Percentiles rank a stretch among this genome's conserved stretches.
phyloP scores from a whole-genome alignment of 352 stramenopile species.

The Phytophthora idaei region DNA sequence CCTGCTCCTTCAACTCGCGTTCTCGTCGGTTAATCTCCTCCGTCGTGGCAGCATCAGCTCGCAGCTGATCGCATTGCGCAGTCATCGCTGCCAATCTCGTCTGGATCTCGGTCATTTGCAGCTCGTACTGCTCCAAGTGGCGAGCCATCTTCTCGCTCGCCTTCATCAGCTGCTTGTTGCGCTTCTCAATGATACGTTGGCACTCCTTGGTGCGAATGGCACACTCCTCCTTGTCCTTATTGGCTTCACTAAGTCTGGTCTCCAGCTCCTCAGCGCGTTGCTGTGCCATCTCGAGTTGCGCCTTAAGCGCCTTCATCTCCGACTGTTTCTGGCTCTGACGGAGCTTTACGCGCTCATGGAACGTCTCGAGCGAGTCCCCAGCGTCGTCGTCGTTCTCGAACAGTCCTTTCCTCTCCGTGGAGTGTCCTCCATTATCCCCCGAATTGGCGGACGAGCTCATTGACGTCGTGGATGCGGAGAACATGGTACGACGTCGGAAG shows the following conservation, averaged over 20 bases:
- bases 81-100: slow-evolving; percentile 40
- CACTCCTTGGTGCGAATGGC: slow-evolving; percentile 81
- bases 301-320: slow-evolving; percentile 56
- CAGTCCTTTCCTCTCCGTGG: slow-evolving; percentile 60
- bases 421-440: slow-evolving; percentile 20
- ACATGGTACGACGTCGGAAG: slow-evolving; percentile 46
- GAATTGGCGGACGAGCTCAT: slow-evolving; percentile 18
- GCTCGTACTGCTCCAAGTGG: slow-evolving; percentile 69
- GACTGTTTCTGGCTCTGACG: slow-evolving; percentile 73
- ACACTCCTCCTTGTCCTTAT: slow-evolving; percentile 65
- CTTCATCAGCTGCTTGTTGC: slow-evolving; percentile 87
- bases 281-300: slow-evolving; percentile 49
- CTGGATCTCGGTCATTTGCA: slow-evolving; percentile 52
- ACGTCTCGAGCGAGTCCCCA: slow-evolving; percentile 70
- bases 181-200: slow-evolving; percentile 85
- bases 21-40: slow-evolving; percentile 39
- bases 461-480: slow-evolving; percentile 37
- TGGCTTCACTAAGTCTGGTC: slow-evolving; percentile 33
- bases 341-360: slow-evolving; percentile 73
- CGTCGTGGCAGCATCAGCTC: slow-evolving; percentile 25
- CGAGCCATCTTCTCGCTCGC: slow-evolving; percentile 73
- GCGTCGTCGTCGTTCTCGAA: slow-evolving; percentile 81
- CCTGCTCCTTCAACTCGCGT: slow-evolving; percentile 43
- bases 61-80: slow-evolving; percentile 43
- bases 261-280: slow-evolving; percentile 41